Conservation (phyloP, 108 stramenopile genomes). For the Fragilaria crotonensis region DNA sequence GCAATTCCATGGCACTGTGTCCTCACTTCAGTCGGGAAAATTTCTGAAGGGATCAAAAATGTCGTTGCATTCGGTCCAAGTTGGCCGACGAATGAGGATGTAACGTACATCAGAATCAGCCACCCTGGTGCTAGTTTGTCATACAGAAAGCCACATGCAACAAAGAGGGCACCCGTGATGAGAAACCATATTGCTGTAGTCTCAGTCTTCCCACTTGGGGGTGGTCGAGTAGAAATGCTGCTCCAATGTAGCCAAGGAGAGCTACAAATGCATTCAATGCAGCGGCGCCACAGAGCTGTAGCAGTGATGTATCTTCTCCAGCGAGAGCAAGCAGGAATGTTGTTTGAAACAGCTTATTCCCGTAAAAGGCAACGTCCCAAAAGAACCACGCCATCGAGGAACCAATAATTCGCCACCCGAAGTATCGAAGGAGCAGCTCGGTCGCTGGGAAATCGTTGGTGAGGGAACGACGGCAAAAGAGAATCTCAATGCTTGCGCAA, state of each 20-base stretch:
- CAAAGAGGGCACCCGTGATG: constrained; percentile 56
- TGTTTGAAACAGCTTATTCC: constrained; percentile 72
- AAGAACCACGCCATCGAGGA: constrained; percentile 52
- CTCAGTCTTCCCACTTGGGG: constrained; percentile 42
- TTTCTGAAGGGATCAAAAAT: constrained; percentile 49
- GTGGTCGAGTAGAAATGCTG: constrained; percentile 53
- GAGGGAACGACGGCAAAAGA: too few species aligned
- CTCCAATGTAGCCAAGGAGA: constrained; percentile 62
- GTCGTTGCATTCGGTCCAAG: constrained; percentile 74
- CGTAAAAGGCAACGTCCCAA: constrained; percentile 80
- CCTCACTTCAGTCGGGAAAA: constrained; percentile 57
- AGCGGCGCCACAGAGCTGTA: constrained; percentile 41
- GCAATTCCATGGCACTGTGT: constrained; percentile 68
- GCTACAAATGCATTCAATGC: constrained; percentile 64
- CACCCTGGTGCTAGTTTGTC: constrained; percentile 30
- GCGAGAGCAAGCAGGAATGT: constrained; percentile 49
- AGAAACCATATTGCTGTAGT: constrained; percentile 54
- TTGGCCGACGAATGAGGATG: constrained; percentile 64
- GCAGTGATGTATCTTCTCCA: constrained; percentile 37
- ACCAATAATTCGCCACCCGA: constrained; percentile 59
- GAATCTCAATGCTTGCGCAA: too few species aligned
- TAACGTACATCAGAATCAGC: constrained; percentile 51
- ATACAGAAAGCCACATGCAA: constrained; percentile 40
- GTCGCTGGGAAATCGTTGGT: too few species aligned
- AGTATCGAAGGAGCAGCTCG: constrained; percentile 31